A percentile compares a stretch with the other conserved stretches of the same genome.
Conservation (phyloP, 768 basidiomycete species). For the Neoboletus magnificus region DNA sequence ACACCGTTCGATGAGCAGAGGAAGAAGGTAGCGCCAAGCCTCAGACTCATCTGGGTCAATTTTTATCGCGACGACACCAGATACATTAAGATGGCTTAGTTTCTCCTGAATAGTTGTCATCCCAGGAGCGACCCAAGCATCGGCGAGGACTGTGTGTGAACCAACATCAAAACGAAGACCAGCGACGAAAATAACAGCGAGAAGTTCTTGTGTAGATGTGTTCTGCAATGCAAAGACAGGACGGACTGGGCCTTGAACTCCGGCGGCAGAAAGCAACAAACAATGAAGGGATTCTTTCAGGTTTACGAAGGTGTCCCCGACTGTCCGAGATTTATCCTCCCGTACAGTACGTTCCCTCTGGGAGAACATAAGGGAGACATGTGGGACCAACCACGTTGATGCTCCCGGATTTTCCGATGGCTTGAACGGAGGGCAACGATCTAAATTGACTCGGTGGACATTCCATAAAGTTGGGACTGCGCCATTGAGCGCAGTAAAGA, state of each 20-base stretch:
- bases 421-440: conserved; percentile 33
- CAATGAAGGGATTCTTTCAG: conserved; percentile 34
- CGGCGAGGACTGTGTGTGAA: conserved; percentile 49
- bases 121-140: conserved; percentile 46
- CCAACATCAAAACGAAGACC: conserved; percentile 45
- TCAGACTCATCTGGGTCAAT: conserved; percentile 17
- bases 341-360: conserved; percentile 25
- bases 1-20: conserved; percentile 50
- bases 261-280: conserved; percentile 26
- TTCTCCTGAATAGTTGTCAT: conserved; percentile 7
- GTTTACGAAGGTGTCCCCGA: conserved; percentile 25
- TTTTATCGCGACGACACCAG: conserved; percentile 10
- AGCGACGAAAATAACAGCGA: conserved; percentile 47
- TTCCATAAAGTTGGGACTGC: conserved; percentile 28
- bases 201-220: conserved; percentile 8
- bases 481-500: conserved; percentile 24
- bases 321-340: neutral
- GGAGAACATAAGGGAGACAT: conserved; percentile 33
- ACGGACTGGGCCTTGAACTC: conserved; percentile 18
- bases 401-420: conserved; percentile 7
- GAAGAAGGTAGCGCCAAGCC: conserved; percentile 52
- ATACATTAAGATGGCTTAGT: conserved; percentile 8
- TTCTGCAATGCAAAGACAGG: conserved; percentile 21
- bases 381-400: conserved; percentile 32
- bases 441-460: conserved; percentile 40